Evolutionary conservation across 345 rosid species (phyloP), one percentile per base, ranked within the genome.

Genomic region (Eucalyptus erythrocorys): DNA sequence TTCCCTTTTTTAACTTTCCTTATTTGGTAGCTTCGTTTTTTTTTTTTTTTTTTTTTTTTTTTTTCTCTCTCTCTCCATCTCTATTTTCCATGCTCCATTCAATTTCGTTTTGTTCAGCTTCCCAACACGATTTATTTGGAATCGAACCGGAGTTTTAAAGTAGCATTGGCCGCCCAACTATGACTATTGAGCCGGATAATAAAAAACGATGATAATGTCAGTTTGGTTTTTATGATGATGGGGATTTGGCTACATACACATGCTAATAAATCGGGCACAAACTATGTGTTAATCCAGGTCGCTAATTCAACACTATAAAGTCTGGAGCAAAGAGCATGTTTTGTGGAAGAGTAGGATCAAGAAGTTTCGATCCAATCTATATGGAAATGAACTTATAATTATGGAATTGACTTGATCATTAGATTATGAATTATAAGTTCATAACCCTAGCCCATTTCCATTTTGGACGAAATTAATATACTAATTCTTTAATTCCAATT

Each of bases 361-460:
- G 30, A 55, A 55, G 30, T 55, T 55, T 10, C 0, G 0, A 26
- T 26, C 13, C 2, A 55, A 6, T 24, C 6, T 22, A 55, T 4
- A 24, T 55, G 61, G 3, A 55, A 55, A 55, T 55, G 3, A 55
- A 55, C 61, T 22, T 55, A 24, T 55, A 24, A 55, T 55, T 10
- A 4, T 55, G 61, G 13, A 0, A 55, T 24, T 0, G 61, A 10
- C 6, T 55, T 22, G 0, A 24, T 55, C 13, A 55, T 55, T 1
- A 0, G 0, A 55, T 55, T 22, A 10, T 55, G 10, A 26, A 55
- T 55, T 24, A 55, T 24, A 55, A 24, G 30, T 55, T 55, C 30
- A 55, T 55, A 13, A 48, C 50, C 15, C 15, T 4, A 24, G 30
- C 61, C 6, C 13, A 55, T 55, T 55, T 24, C 6, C 61, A 55